A percentile compares a stretch with the other conserved stretches of the same genome.
phyloP scores from a whole-genome alignment of 768 basidiomycete genomes.

The Mycena chlorophos region DNA sequence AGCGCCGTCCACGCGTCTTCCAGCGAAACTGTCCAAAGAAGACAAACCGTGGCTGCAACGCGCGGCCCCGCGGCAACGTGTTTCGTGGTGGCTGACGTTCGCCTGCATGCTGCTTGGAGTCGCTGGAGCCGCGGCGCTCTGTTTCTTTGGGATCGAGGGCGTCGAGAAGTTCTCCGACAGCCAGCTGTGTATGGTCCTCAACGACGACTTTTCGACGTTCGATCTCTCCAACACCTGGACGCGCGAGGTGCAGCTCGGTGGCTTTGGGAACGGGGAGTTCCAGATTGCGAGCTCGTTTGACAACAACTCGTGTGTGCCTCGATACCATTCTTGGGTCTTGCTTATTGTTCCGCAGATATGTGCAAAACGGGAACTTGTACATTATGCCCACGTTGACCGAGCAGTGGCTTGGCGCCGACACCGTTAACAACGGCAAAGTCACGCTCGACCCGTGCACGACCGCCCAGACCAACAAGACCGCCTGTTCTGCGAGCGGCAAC shows the following conservation, averaged over 20 bases:
- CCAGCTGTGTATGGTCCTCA: slow-evolving; percentile 60
- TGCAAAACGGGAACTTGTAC: slow-evolving; percentile 70
- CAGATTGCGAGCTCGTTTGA: slow-evolving; percentile 68
- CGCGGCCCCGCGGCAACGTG: slow-evolving; percentile 35
- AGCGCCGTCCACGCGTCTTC: slow-evolving; percentile 50
- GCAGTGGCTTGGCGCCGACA: slow-evolving; percentile 36
- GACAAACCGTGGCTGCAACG: slow-evolving; percentile 64
- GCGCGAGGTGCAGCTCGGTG: slow-evolving; percentile 69
- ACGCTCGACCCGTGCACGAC: slow-evolving; percentile 36
- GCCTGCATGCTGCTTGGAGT: slow-evolving; percentile 55
- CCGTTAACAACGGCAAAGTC: slow-evolving; percentile 46
- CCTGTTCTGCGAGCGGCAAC: slow-evolving; percentile 45
- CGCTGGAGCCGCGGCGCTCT: slow-evolving; percentile 49
- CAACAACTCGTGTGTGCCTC: slow-evolving; percentile 48
- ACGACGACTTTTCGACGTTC: slow-evolving; percentile 63
- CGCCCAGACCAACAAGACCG: slow-evolving; percentile 31
- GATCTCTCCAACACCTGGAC: slow-evolving; percentile 57
- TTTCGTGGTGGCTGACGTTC: slow-evolving; percentile 51
- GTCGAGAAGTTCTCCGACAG: slow-evolving; percentile 46
- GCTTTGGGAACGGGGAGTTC: slow-evolving; percentile 78
- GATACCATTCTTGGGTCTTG: background rate
- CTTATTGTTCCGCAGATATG: slow-evolving; percentile 33
- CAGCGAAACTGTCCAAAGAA: slow-evolving; percentile 48
- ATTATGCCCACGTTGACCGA: slow-evolving; percentile 80
- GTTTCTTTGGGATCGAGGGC: slow-evolving; percentile 51